These are phyloP conservation scores for Punica granatum DNA, from an alignment of 345 rosid species.

Conservation along the genomic window DNA sequence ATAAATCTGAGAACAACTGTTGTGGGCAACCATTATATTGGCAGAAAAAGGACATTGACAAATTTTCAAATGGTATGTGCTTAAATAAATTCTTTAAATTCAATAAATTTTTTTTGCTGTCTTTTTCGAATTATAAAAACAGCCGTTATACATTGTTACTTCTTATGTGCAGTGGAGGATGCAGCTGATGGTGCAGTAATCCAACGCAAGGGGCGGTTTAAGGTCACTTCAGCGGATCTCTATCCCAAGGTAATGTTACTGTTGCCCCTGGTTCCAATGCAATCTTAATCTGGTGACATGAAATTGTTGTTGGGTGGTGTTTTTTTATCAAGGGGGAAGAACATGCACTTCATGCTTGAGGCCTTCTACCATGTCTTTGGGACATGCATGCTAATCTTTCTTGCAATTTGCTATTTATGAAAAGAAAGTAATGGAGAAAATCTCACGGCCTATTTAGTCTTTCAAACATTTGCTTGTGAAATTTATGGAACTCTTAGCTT, in stretches of 20 bases:
- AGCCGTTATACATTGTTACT: background rate
- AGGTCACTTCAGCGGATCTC: slow-evolving; percentile 73
- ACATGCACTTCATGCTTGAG: too few species aligned
- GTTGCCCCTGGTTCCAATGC: background rate
- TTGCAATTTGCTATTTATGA: background rate
- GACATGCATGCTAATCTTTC: background rate
- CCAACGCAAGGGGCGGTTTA: slow-evolving; percentile 85
- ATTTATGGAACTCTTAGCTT: background rate
- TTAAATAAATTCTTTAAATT: background rate
- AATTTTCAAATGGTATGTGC: slow-evolving; percentile 38
- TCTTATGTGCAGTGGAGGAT: slow-evolving; percentile 50
- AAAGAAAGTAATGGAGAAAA: background rate
- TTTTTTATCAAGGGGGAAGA: background rate
- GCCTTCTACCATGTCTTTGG: background rate
- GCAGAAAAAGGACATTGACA: slow-evolving; percentile 59
- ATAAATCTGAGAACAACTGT: slow-evolving; percentile 50
- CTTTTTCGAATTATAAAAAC: slow-evolving; percentile 5
- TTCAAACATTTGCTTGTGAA: background rate
- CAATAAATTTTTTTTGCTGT: background rate
- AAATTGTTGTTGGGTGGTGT: slow-evolving; percentile 6
- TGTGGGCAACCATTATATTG: slow-evolving; percentile 67
- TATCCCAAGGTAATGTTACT: slow-evolving; percentile 69
- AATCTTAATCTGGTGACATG: slow-evolving; percentile 2
- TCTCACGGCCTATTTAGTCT: background rate
- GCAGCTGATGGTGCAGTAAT: slow-evolving; percentile 68